A percentile compares a stretch with the other conserved stretches of the same genome.
phyloP scores from a whole-genome alignment of 1,284 basidiomycete species.

The Pseudozyma tsukubaensis region DNA sequence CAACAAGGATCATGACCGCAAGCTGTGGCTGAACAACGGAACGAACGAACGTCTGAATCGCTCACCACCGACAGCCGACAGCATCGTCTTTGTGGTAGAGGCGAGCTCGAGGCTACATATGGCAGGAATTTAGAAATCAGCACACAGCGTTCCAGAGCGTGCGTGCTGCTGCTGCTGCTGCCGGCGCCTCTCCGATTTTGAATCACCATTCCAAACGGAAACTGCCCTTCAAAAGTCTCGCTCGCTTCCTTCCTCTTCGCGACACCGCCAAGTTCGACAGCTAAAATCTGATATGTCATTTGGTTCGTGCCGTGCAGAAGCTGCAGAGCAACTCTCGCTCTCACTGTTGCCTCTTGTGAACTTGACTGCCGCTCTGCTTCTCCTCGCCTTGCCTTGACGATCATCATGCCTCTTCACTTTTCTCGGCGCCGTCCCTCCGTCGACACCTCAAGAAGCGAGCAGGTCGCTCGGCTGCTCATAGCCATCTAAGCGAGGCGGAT shows the following conservation, averaged over 20 bases:
- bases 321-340: background rate
- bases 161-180: background rate
- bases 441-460: too few relatives aligned
- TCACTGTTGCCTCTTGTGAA: constrained; percentile 5
- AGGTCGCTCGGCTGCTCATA: background rate
- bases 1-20: too few relatives aligned
- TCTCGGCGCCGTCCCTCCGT: too few relatives aligned
- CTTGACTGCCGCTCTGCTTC: constrained; percentile 6
- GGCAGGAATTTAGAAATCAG: too few relatives aligned
- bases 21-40: too few relatives aligned
- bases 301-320: constrained; percentile 17
- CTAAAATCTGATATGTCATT: constrained; percentile 35
- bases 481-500: constrained; percentile 8
- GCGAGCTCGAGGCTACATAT: too few relatives aligned
- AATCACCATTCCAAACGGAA: constrained; percentile 26
- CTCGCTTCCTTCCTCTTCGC: background rate
- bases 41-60: too few relatives aligned
- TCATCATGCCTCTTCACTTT: too few relatives aligned
- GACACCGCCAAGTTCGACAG: constrained; percentile 36
- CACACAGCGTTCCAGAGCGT: too few relatives aligned
- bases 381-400: background rate
- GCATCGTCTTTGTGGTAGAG: too few relatives aligned
- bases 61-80: too few relatives aligned
- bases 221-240: constrained; percentile 5
- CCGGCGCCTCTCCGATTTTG: background rate